Percentiles rank a stretch among this genome's conserved stretches.
These are phyloP conservation scores for Brassica carinata DNA, from an alignment of 345 rosid species.

Conservation along the genomic window DNA sequence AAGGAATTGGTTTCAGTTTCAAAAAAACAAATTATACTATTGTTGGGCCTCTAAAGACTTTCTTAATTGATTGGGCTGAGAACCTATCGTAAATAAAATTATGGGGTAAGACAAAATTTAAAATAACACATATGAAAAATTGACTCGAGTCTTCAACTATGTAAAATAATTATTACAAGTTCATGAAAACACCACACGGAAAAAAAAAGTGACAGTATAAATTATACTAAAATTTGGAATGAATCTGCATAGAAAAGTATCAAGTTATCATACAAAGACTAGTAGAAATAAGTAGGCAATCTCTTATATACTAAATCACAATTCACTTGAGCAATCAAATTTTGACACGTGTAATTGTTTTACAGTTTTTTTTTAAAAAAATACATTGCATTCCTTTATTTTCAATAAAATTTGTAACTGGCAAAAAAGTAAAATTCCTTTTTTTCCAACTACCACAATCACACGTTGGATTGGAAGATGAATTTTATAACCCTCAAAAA, in stretches of 20 bases:
- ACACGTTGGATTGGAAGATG: too few relatives aligned
- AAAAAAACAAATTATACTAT: not conserved
- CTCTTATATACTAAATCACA: too few relatives aligned
- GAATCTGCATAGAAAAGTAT: not conserved
- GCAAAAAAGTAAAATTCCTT: too few relatives aligned
- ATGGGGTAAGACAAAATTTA: not conserved
- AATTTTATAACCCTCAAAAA: too few relatives aligned
- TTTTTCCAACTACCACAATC: too few relatives aligned
- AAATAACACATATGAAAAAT: too few relatives aligned
- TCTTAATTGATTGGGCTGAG: not conserved
- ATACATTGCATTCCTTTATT: too few relatives aligned
- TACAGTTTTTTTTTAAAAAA: too few relatives aligned
- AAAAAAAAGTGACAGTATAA: not conserved
- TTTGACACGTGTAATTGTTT: too few relatives aligned
- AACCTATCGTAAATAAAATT: not conserved
- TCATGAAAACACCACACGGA: not conserved
- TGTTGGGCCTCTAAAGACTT: not conserved
- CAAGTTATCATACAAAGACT: not conserved
- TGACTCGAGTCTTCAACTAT: not conserved
- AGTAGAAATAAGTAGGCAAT: not conserved
- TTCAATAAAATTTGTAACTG: too few relatives aligned
- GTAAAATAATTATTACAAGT: not conserved
- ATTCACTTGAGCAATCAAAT: too few relatives aligned
- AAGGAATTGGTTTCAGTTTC: not conserved
- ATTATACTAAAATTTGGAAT: not conserved